Base-by-base conservation (phyloP, 331 rosid species). In the Arachis monticola region DNA sequence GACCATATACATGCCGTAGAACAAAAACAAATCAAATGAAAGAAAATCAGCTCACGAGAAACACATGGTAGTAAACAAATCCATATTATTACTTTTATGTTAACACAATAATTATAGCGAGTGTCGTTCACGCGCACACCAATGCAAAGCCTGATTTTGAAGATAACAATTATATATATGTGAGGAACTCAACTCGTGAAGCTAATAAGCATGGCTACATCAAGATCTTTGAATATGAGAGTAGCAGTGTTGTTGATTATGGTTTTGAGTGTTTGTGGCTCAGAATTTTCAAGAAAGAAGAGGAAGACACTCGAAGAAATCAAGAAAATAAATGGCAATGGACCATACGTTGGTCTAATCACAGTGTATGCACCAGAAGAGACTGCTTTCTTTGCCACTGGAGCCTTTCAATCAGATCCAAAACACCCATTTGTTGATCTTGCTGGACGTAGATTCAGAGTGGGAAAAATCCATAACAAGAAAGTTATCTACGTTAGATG, bases 321-420 rank as follows among this genome's bases (percentile, higher is more conserved):
- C 46, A 61, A 45, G 48, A 42, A 81, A 58, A 32, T 83, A 38
- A 87, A 85, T 27, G 2, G 46, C 7, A 5, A 56, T 32, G 85
- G 85, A 5, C 84, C 87, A 8, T 88, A 77, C 5, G 13, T 81
- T 12, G 92, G 90, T 11, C 85, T 71, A 63, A 75, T 85, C 75
- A 77, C 87, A 32, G 82, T 81, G 0, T 51, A 30, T 64, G 40
- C 82, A 53, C 71, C 78, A 2, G 87, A 82, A 63, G 88, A 84
- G 76, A 63, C 57, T n/a, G 88, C 82, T 7, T 80, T 84, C 59
- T 71, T 78, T 0, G 56, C 69, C 53, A 66, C 64, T 7, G 58
- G 70, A 14, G 85, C 71, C 44, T 83, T 87, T 45, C n/a, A 75
- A 53, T 74, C 83, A 71, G 46, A 79, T 56, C 76, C 66, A 1